Base-by-base conservation (phyloP, 306 rosid genomes). In the Acacia confusa region DNA sequence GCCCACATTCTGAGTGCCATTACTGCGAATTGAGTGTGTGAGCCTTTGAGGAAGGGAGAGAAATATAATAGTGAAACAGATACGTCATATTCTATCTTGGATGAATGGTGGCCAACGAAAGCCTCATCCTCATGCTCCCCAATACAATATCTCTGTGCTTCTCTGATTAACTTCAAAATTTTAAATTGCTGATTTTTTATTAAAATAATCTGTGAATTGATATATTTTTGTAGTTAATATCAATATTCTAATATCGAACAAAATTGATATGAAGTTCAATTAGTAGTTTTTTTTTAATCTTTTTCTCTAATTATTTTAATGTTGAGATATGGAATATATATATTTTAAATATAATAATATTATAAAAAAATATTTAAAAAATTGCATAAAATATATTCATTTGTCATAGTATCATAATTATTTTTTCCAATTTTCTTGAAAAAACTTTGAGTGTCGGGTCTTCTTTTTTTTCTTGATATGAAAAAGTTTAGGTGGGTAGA, bases 1-100 rank as follows among this genome's bases (percentile, higher is more conserved):
- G 93, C 95, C 95, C 95, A 91, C 87, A 86, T 83, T 82, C 90
- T 88, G 10, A 91, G 87, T 17, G 95, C 93, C 95, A 91, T 91
- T 70, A 43, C 30, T 68, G 9, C 44, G 28, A 30, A 47, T 80
- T 24, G 16, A 10, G 66, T 47, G 9, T 15, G 44, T 32, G 64
- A 9, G 44, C 36, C 5, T 45, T 8, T 47, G 65, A 1, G 47
- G 15, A 6, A 5, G 22, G 48, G 52, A 19, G 70, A 72, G 69
- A 43, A 50, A 79, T 83, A 66, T 55, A 53, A n/a, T 17, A n/a
- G 12, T 7, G n/a, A 68, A 16, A 17, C 30, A 36, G 16, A 30
- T 19, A 47, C 4, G 5, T 66, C 50, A 47, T 78, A 38, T 38
- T 87, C 70, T 81, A 89, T 89, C 92, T 85, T 81, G 76, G 79